Percentiles rank a stretch among this genome's conserved stretches.
These are phyloP conservation scores for Teratosphaeria nubilosa DNA, from an alignment of 2,329 filamentous ascomycete species.

Conservation along the genomic window DNA sequence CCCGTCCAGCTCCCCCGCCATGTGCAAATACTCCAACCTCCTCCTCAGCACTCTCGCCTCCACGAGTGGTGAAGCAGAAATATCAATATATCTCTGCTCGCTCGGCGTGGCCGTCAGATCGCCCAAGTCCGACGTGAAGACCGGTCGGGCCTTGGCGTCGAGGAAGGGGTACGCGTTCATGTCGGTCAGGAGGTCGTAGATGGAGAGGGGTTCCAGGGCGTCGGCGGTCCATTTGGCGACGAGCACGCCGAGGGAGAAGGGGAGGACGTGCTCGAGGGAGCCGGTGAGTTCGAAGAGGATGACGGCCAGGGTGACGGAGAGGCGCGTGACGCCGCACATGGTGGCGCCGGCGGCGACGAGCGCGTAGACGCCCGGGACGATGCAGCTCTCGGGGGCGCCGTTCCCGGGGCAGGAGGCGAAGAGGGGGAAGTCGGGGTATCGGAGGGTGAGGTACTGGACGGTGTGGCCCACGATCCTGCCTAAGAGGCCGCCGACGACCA, in stretches of 20 bases:
- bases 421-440: constrained; percentile 58
- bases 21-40: constrained; percentile 74
- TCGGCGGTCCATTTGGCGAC: constrained; percentile 98
- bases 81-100: constrained; percentile 74
- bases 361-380: constrained; percentile 94
- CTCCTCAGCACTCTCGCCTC: constrained; percentile 63
- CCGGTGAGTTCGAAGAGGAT: constrained; percentile 95
- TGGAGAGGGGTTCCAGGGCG: constrained; percentile 84
- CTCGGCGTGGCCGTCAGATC: constrained; percentile 74
- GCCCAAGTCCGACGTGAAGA: constrained; percentile 78
- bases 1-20: constrained; percentile 81
- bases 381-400: constrained; percentile 64
- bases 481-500: constrained; percentile 92
- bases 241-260: constrained; percentile 83
- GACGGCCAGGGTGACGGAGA: constrained; percentile 87
- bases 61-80: constrained; percentile 71
- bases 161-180: constrained; percentile 97
- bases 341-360: constrained; percentile 90
- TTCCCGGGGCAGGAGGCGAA: constrained; percentile 61
- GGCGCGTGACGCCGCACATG: constrained; percentile 91
- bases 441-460: constrained; percentile 70
- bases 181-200: constrained; percentile 89
- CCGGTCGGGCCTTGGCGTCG: constrained; percentile 88
- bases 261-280: constrained; percentile 86
- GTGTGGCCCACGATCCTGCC: constrained; percentile 79